Evolutionary conservation across 768 basidiomycete species (phyloP), one percentile per base, ranked within the genome.

Genomic region (Mycena indigotica): DNA sequence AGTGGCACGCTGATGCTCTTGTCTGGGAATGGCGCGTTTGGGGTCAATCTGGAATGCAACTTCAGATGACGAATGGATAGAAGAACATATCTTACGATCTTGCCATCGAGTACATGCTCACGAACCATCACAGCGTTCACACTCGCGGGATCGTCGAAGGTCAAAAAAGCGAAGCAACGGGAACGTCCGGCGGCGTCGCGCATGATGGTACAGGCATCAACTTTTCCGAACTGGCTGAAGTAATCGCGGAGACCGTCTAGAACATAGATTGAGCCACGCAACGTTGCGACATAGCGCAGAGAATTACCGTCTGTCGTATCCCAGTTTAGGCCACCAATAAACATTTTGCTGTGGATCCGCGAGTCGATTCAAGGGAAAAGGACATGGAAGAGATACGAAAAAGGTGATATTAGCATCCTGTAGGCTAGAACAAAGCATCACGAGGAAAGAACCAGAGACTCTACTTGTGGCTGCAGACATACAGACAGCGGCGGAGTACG

Each of bases 301-400:
- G 70, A 68, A 65, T 61, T 84, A 99, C 97, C 96, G 83, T 98
- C 97, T 72, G 93, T 96, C 68, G 97, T 98, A 76, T 98, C 96
- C 97, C 97, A 99, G 78, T 98, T 97, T 64, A 99, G 82, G 64
- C 97, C 97, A 62, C 97, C 97, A 71, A 99, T 95, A 76, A 99
- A 99, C 97, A 99, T 99, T 83, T 99, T 99, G 76, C 97, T 98
- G 81, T 73, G 77, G 72, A 77, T 66, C 70, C 55, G 67, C 52
- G 60, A 52, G 58, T 61, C 63, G 65, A 60, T 55, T 63, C 52
- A 59, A 66, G 67, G 51, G 62, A 57, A 64, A 52, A 65, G 69
- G 52, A 65, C 61, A 68, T 55, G 60, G 62, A 60, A 64, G 69
- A 70, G 74, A 76, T 79, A 75, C 79, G 75, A 80, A 83, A 74